Conservation (phyloP, 495 filamentous ascomycete genomes). For the Penicillium ochrochloron region DNA sequence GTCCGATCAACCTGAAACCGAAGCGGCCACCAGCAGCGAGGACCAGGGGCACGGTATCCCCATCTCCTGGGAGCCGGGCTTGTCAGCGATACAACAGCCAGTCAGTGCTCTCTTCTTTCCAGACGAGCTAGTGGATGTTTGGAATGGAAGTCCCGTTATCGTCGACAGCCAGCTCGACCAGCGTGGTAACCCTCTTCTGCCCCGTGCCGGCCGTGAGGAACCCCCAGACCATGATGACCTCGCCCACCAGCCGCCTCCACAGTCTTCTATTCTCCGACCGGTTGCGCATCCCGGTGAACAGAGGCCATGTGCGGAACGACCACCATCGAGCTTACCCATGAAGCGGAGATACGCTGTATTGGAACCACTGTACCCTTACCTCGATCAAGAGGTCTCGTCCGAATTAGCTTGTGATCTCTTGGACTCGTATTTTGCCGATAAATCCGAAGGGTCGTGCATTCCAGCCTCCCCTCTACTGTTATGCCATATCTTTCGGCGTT, state of each 20-base stretch:
- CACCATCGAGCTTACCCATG: neutral
- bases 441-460: neutral
- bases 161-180: neutral
- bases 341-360: neutral
- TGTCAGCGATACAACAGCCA: neutral
- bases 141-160: neutral
- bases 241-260: neutral
- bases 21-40: neutral
- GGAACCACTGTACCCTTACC: slow-evolving; percentile 1
- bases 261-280: neutral
- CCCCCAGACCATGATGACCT: neutral
- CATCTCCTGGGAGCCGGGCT: neutral
- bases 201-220: neutral
- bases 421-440: slow-evolving; percentile 1
- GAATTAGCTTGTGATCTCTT: slow-evolving; percentile 1
- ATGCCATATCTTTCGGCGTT: neutral
- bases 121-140: neutral
- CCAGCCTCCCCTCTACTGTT: slow-evolving; percentile 1
- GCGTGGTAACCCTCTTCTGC: neutral
- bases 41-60: neutral
- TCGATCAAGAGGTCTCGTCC: neutral
- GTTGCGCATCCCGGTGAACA: neutral
- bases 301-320: neutral
- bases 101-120: neutral
- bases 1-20: neutral